Percentiles rank a stretch among this genome's conserved stretches.
These are phyloP conservation scores for Funneliformis mosseae DNA, from an alignment of 192 early-diverging fungal species.

Conservation along the genomic window DNA sequence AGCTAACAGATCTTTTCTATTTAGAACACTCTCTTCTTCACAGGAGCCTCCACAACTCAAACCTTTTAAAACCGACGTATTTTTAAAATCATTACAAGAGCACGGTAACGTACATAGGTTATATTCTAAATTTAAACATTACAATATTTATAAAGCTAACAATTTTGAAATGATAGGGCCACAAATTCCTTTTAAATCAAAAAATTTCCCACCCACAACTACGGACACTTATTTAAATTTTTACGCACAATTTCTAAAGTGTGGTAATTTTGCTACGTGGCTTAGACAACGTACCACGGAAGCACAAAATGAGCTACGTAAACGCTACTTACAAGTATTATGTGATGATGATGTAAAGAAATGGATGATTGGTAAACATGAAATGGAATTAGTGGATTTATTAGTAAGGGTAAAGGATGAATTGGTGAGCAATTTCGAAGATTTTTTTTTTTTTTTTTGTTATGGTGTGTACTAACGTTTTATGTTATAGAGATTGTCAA, in stretches of 20 bases:
- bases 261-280: conserved; percentile 97
- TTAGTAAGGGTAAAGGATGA: conserved; percentile 67
- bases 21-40: conserved; percentile 34
- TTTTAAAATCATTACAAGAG: conserved; percentile 64
- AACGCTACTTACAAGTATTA: conserved; percentile 74
- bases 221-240: conserved; percentile 72
- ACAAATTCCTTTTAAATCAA: conserved; percentile 49
- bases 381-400: conserved; percentile 74
- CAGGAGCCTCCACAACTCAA: conserved; percentile 65
- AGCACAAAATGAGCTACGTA: conserved; percentile 78
- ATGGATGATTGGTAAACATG: conserved; percentile 55
- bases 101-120: conserved; percentile 43
- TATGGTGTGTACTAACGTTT: not conserved
- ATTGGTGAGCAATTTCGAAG: conserved; percentile 45
- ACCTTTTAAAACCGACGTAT: conserved; percentile 78
- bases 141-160: conserved; percentile 37
- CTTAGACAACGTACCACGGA: conserved; percentile 78
- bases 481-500: conserved; percentile 1
- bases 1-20: not conserved
- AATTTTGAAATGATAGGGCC: conserved; percentile 40
- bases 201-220: conserved; percentile 46
- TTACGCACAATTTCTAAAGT: conserved; percentile 87
- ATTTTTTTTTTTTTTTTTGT: not conserved
- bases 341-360: conserved; percentile 55
- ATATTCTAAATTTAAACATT: conserved; percentile 36